Evolutionary conservation across 2,329 filamentous ascomycete species (phyloP), one percentile per base, ranked within the genome.

Genomic region (Sordariomycetes sp.): DNA sequence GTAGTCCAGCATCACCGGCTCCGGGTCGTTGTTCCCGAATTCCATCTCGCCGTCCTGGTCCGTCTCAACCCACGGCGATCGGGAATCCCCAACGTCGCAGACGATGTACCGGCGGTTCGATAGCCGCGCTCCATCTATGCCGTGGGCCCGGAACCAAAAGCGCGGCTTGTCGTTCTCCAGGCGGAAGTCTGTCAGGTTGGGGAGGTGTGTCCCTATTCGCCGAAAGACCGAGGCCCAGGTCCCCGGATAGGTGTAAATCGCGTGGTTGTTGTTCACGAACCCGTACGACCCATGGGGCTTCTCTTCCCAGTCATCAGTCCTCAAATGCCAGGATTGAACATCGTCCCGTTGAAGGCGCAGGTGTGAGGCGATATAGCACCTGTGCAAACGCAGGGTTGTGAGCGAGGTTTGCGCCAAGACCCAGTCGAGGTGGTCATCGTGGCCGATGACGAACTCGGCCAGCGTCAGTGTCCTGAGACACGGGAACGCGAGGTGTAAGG

Each of bases 401-500:
- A 67, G 58, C 1, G 63, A 58, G 3, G 50, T 24, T 7, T 64
- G 62, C 0, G 53, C 11, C 1, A 66, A 57, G 0, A 68, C 61
- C 67, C 65, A 69, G 6, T 65, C 63, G 14, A 66, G 62, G 0
- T 68, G 65, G 7, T 66, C 60, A 16, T 64, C 20, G 3, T 62
- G 62, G 0, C 62, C 43, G 35, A 67, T 62, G 0, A 59, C 37
- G 12, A 59, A 65, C 0, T 60, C 1, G 0, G 52, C 57, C 20
- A 69, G 53, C 0, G 46, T 61, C 14, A 69, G 48, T 0, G 53
- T 60, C 20, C 60, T 62, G 3, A 68, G 55, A 1, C 37, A 16
- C 1, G 65, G 64, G 10, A 68, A 67, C 0, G 37, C 14, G 0
- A 68, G 59, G 2, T 61, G 61, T 0, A 53, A 25, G 2, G 59